Evolutionary conservation across 1,284 basidiomycete species (phyloP), one percentile per base, ranked within the genome.

Genomic region (Malassezia sympodialis): DNA sequence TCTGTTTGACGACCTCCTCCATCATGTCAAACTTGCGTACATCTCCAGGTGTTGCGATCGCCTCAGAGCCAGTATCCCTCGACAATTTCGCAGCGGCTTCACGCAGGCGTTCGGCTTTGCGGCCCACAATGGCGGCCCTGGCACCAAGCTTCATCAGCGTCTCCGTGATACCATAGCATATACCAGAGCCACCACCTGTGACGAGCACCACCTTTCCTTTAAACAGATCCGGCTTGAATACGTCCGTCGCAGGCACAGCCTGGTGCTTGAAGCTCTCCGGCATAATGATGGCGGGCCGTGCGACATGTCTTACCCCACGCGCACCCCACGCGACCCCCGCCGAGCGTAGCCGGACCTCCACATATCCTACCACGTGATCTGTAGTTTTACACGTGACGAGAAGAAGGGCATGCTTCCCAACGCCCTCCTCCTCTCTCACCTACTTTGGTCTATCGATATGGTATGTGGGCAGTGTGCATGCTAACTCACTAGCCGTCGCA

Each of bases 131-230:
- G 53, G 80, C 79, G 7, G 88, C 85, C 67, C 82, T 79, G 21
- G 84, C 87, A 15, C 90, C 89, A 73, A 90, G 88, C 24, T 80
- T 79, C 87, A 96, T 90, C 83, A 68, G 56, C 46, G 60, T 51
- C 45, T 63, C 58, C 34, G 85, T 86, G 84, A 96, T 90, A 48
- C 79, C 82, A 66, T 86, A 85, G 77, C 91, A 90, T 76, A 98
- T 96, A 11, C 91, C 91, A 1, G 67, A 67, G 1, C 72, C 75
- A 19, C 73, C 73, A 27, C 73, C 69, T 0, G 90, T 94, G 76
- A 87, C 90, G 77, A 96, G 93, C 17, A 93, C 80, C 12, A 96
- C 90, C 75, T 91, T 94, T 66, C 87, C 89, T 63, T 84, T 82
- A 81, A 94, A 94, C 35, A 94, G 79, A 66, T 88, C 84, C 3